Evolutionary conservation across 2,329 filamentous ascomycete species (phyloP).

Genomic region (Phymatotrichopsis omnivora): DNA sequence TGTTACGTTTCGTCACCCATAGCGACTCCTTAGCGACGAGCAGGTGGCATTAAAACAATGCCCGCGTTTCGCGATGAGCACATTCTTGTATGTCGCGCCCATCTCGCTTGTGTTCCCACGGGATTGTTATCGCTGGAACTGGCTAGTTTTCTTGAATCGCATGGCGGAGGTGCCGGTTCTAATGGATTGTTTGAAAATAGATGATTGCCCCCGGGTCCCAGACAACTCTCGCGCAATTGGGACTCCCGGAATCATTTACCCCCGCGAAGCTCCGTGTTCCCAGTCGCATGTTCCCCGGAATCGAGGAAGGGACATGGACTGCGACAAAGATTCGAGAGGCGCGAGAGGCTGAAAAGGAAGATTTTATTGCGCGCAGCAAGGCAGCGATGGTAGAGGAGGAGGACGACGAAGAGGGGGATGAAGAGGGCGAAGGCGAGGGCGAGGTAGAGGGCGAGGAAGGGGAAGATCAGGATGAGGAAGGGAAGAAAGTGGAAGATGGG

Average conservation of each 20-base stretch:
- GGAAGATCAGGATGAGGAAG: conserved; percentile 1
- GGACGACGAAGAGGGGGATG: conserved; percentile 21
- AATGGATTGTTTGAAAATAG: no score
- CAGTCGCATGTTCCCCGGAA: conserved; percentile 82
- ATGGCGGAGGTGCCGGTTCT: background rate
- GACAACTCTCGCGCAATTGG: conserved; percentile 83
- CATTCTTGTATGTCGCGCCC: conserved; percentile 27
- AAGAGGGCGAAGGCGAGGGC: conserved; percentile 21
- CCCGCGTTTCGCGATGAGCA: conserved; percentile 31
- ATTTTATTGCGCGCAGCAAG: conserved; percentile 22
- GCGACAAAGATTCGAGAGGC: conserved; percentile 67
- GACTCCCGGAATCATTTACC: conserved; percentile 80
- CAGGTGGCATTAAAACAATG: no score
- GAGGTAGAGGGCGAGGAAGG: conserved; percentile 18
- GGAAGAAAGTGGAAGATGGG: conserved; percentile 2
- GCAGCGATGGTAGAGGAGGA: conserved; percentile 21
- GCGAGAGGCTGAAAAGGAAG: conserved; percentile 42
- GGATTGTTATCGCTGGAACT: conserved; percentile 4
- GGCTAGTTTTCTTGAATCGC: no score
- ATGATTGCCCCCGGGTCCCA: conserved; percentile 76
- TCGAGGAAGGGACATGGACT: conserved; percentile 68
- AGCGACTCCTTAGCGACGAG: no score
- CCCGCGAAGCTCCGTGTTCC: conserved; percentile 77
- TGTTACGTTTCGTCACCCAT: no score
- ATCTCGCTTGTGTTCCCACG: background rate